Base-by-base conservation (phyloP, 2,329 filamentous ascomycete species). In the Hymenoscyphus salicellus region DNA sequence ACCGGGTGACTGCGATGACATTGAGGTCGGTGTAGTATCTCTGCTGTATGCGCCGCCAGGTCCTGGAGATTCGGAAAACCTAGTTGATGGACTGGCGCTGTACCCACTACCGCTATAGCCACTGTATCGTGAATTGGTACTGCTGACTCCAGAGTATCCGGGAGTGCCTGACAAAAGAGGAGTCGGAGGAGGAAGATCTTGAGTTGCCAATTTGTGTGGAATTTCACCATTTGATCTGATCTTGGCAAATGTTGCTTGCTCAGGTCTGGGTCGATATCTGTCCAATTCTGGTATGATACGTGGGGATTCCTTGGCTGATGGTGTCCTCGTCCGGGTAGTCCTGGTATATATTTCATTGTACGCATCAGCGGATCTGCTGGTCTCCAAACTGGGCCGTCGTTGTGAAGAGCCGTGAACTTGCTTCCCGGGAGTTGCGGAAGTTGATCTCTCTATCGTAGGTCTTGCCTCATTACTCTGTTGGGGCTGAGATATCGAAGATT, bases 21-120 rank as follows among this genome's bases (percentile, higher is more conserved):
- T 87, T 10, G 90, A 93, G 4, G 89, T 92, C 6, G 90, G 90
- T 2, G 90, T 93, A 0, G 90, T 92, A 65, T 90, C 89, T 67
- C 90, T 84, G 73, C 90, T 93, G 76, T 92, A 93, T 5, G 86
- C 79, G 1, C 88, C 86, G 11, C 88, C 86, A 11, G 89, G 86
- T 1, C 85, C 84, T 0, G 86, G 86, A 0, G 90, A 93, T 63
- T 87, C 90, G 1, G 89, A 91, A 72, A 90, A 92, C 66, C 88
- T 82, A 1, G 90, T 92, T 3, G 90, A 93, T 43, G 90, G 89
- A 65, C 89, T 92, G 28, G 82, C 86, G 66, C 89, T 92, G 61
- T 87, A 82, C 2, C 82, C 84, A 75, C 84, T 75, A 10, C 72
- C 72, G 65, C 73, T 74, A 38, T 76, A 73, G 14, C 73, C 70